Base-by-base conservation (phyloP, 2,329 filamentous ascomycete species). In the Lanzia echinophila region DNA sequence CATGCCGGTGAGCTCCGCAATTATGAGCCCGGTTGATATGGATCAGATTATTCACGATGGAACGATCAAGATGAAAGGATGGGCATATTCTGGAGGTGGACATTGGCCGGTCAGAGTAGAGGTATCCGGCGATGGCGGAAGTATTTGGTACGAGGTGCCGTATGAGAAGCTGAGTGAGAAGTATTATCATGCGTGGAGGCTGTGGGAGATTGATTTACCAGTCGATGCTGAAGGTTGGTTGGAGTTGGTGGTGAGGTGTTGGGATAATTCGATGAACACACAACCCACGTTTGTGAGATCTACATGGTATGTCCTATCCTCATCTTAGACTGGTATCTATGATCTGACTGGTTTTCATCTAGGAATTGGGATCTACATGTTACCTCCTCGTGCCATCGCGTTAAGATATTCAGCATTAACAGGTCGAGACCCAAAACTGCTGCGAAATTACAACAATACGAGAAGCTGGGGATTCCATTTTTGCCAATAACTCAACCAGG, bases 31-130 rank as follows among this genome's bases (percentile, higher is more conserved):
- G 0, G 11, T 54, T 62, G 84, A 87, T 34, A 53, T 87, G 79
- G 61, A 64, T 54, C 47, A 56, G 56, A 58, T 67, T 17, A 55
- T 66, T 4, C 64, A 66, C 44, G 47, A 61, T 6, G 63, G 65
- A 3, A 57, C 34, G 12, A 66, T 66, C 7, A 61, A 57, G 31
- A 65, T 86, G 4, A 73, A 76, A 48, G 84, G 84, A 0, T 88
- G 86, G 65, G 84, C 84, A 2, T 86, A 84, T 63, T 83, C 82
- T 0, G 84, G 84, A 28, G 84, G 84, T 43, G 84, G 84, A 1
- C 76, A 81, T 32, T 75, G 75, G 64, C 83, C 87, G 58, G 75
- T 83, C 44, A 79, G 84, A n/a, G 83, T 88, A 3, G 84, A 88
- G 59, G 71, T 87, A 32, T 83, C 78, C 55, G 70, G 82, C 31